Percentiles rank a stretch among this genome's conserved stretches.
Conservation (phyloP, 495 filamentous ascomycete species). For the Lophiotrema nucula region DNA sequence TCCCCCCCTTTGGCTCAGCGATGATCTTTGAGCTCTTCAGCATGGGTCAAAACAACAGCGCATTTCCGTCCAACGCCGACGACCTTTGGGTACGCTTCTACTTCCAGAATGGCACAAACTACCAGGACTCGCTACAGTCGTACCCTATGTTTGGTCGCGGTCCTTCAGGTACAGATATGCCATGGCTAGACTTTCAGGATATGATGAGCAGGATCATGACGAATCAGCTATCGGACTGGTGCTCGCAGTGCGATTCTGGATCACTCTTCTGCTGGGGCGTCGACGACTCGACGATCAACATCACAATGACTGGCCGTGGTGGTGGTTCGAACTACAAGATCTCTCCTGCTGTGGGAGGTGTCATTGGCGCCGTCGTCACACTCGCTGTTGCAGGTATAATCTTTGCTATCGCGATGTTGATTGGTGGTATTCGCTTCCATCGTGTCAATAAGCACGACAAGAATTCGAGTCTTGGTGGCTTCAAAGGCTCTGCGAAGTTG, state of each 20-base stretch:
- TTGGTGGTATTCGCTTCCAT: slow-evolving; percentile 44
- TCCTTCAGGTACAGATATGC: slow-evolving; percentile 53
- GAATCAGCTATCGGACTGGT: slow-evolving; percentile 63
- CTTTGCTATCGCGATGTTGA: slow-evolving; percentile 36
- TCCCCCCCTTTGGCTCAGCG: slow-evolving; percentile 67
- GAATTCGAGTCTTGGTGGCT: slow-evolving; percentile 34
- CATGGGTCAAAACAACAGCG: slow-evolving; percentile 39
- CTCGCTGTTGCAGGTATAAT: slow-evolving; percentile 34
- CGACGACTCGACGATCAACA: slow-evolving; percentile 4
- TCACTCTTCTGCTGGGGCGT: slow-evolving; percentile 59
- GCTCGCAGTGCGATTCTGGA: slow-evolving; percentile 57
- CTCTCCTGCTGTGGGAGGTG: slow-evolving; percentile 36
- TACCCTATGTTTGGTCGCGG: slow-evolving; percentile 63
- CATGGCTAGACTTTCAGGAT: slow-evolving; percentile 62
- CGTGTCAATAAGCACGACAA: slow-evolving; percentile 14
- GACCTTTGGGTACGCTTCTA: slow-evolving; percentile 75
- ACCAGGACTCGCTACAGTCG: slow-evolving; percentile 47
- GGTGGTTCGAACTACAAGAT: background rate
- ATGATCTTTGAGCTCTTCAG: slow-evolving; percentile 71
- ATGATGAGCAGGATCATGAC: slow-evolving; percentile 62
- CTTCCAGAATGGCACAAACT: slow-evolving; percentile 64
- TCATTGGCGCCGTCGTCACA: slow-evolving; percentile 41
- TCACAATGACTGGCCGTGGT: background rate
- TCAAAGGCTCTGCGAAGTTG: slow-evolving; percentile 40
- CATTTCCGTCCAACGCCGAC: slow-evolving; percentile 50